Evolutionary conservation across 306 rosid genomes (phyloP), one percentile per base, ranked within the genome.

Genomic region (apple (Malus domestica)): DNA sequence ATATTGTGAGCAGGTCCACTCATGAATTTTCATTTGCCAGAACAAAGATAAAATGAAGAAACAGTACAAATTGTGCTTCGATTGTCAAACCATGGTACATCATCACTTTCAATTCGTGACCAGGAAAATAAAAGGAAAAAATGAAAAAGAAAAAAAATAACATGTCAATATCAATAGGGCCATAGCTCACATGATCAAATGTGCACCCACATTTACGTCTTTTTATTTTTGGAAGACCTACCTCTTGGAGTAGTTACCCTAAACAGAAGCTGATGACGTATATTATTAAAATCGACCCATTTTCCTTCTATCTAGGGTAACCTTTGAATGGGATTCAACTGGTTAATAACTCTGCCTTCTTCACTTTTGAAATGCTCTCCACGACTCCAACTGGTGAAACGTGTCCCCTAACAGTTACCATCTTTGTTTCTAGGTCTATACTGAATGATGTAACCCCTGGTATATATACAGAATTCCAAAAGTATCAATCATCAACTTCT

Each of bases 401-500:
- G 84, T 87, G 89, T 52, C 98, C 98, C 93, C 89, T 90, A 77
- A 94, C 98, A 23, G 97, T 94, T 84, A 94, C 98, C 75, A 89
- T 86, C 87, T 92, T 90, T 1, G 88, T 70, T 65, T 94, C 98
- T 42, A 94, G 82, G 74, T 94, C 98, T 77, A 94, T 87, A 68
- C 88, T 94, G 83, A 89, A 94, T 42, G 98, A 94, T 51, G 97
- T 89, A 38, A 94, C 96, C 59, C 98, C 98, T 94, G 86, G 19
- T 13, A 27, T 22, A 8, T 19, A 14, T 4, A 15, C 20, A 49
- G 1, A 49, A 49, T 49, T 1, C 20, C 55, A 15, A 49, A 49
- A 49, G 2, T 15, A 49, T 38, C 10, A 7, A 38, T 38, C 40
- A 35, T 35, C 9, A 38, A 38, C 40, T 38, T 7, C 0, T 0